Conservation (phyloP, 495 filamentous ascomycete genomes). For the Tuber microsphaerosporum region DNA sequence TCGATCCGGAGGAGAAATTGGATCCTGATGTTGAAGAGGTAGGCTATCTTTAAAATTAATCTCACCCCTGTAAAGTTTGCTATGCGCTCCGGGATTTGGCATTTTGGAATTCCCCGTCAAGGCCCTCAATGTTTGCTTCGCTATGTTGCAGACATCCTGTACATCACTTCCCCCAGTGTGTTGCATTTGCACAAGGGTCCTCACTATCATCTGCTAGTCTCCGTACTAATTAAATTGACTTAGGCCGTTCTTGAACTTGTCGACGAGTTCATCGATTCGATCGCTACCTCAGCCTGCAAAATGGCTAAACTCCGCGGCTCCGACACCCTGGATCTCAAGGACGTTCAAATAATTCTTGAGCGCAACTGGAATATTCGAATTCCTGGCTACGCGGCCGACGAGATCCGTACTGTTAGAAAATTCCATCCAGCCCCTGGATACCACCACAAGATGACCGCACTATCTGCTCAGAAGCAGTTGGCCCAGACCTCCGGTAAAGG, state of each 20-base stretch:
- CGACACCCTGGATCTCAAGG: constrained; percentile 79
- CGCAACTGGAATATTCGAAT: constrained; percentile 97
- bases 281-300: constrained; percentile 76
- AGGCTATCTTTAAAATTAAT: constrained; percentile 39
- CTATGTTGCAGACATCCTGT: neutral
- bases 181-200: constrained; percentile 5
- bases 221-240: constrained; percentile 12
- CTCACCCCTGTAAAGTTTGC: constrained; percentile 7
- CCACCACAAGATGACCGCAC: constrained; percentile 91
- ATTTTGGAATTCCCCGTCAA: constrained; percentile 9
- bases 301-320: constrained; percentile 88
- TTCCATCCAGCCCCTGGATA: constrained; percentile 76
- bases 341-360: constrained; percentile 90
- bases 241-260: constrained; percentile 82
- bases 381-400: constrained; percentile 87
- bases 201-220: constrained; percentile 15
- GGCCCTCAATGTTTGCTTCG: constrained; percentile 13
- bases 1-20: constrained; percentile 62
- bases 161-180: constrained; percentile 9
- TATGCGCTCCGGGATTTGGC: constrained; percentile 7
- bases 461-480: constrained; percentile 74
- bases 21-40: constrained; percentile 95
- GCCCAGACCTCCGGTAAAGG: constrained; percentile 38
- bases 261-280: constrained; percentile 88
- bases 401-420: constrained; percentile 87